phyloP scores from a whole-genome alignment of 1,139 yeast species.

The Tardiomyces digboiensis region DNA sequence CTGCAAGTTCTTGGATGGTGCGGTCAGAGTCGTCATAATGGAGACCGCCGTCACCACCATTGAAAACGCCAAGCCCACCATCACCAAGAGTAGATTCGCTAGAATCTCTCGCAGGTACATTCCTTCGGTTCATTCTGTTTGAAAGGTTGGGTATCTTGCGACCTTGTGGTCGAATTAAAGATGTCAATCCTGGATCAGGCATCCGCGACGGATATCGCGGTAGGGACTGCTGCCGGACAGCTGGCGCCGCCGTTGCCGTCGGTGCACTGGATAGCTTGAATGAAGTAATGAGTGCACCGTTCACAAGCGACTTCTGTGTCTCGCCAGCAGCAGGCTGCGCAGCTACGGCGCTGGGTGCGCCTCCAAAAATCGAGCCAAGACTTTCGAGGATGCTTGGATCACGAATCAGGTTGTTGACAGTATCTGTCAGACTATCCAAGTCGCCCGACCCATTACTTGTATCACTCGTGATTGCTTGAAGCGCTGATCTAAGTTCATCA shows the following conservation, averaged over 20 bases:
- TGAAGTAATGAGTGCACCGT: neutral
- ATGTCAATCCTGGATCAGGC: neutral
- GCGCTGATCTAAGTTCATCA: slow-evolving; percentile 1
- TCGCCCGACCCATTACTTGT: slow-evolving; percentile 2
- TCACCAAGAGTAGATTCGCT: too few relatives aligned
- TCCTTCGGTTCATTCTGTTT: too few relatives aligned
- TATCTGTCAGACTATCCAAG: slow-evolving; percentile 15
- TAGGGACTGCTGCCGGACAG: slow-evolving; percentile 5
- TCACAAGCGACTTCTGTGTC: slow-evolving; percentile 2
- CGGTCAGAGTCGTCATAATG: neutral
- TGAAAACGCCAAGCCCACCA: too few relatives aligned
- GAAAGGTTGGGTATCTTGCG: neutral
- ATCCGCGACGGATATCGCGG: slow-evolving; percentile 10
- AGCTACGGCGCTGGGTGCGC: slow-evolving; percentile 5
- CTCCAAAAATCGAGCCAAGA: slow-evolving; percentile 10
- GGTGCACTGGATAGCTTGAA: neutral
- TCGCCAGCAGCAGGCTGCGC: slow-evolving; percentile 4
- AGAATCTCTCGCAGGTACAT: too few relatives aligned
- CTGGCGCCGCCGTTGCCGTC: neutral
- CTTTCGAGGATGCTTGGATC: slow-evolving; percentile 19
- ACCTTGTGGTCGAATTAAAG: neutral
- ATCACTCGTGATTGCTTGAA: neutral
- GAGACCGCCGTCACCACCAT: neutral
- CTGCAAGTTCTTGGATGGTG: neutral
- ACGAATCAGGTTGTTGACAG: slow-evolving; percentile 17